These are phyloP conservation scores for Chlamydomonas eustigma DNA, from an alignment of 139 green algal species.

Conservation along the genomic window DNA sequence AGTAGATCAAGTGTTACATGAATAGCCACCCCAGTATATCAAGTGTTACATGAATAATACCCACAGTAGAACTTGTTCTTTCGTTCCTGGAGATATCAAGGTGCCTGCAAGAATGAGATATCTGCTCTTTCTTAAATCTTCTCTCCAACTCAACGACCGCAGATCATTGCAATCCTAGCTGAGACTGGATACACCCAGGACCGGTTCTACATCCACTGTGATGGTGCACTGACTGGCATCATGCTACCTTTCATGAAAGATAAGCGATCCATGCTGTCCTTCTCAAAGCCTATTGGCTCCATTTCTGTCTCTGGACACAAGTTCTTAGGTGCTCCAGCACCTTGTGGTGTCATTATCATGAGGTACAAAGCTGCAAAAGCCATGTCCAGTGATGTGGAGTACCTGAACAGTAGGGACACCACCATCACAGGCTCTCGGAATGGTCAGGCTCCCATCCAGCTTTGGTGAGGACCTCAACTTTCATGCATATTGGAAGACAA, in stretches of 20 bases:
- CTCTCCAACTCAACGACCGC: no score
- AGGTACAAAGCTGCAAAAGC: conserved; percentile 51
- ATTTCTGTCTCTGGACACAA: conserved; percentile 83
- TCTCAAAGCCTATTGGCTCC: conserved; percentile 80
- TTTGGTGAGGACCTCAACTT: no score
- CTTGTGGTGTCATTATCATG: conserved; percentile 66
- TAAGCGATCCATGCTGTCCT: neutral
- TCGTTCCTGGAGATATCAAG: no score
- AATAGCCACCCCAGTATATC: no score
- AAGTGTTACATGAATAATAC: no score
- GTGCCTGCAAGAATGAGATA: no score
- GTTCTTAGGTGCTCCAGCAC: conserved; percentile 78
- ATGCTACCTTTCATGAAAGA: conserved; percentile 14
- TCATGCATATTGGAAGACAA: no score
- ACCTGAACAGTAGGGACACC: conserved; percentile 84
- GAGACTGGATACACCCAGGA: conserved; percentile 79
- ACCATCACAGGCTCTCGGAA: conserved; percentile 90
- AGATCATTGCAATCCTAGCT: conserved; percentile 52
- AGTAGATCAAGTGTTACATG: no score
- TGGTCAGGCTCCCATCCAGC: conserved; percentile 80
- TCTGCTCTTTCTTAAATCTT: conserved; percentile 5
- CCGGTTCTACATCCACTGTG: conserved; percentile 96
- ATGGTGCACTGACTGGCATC: conserved; percentile 79
- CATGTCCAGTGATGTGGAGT: conserved; percentile 82
- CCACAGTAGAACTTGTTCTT: no score